Evolutionary conservation across 768 basidiomycete genomes (phyloP).

Genomic region (Lactifluus hygrophoroides): DNA sequence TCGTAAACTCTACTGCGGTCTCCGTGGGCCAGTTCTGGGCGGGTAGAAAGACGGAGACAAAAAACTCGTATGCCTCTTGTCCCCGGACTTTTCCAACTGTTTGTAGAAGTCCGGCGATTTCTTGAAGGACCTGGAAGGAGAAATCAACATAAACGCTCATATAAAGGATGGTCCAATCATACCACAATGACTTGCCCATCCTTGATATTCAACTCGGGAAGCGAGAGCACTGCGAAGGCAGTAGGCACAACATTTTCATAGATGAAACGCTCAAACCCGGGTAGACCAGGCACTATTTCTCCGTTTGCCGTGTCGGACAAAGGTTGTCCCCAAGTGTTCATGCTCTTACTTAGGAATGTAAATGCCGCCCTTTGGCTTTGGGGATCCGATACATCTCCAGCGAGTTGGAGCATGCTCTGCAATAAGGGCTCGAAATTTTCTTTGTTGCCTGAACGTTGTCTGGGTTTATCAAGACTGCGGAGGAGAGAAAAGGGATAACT

Average conservation of each 20-base stretch:
- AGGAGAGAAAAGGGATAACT: slow-evolving; percentile 6
- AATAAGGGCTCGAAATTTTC: slow-evolving; percentile 64
- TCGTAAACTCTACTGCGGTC: slow-evolving; percentile 66
- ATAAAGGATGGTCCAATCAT: slow-evolving; percentile 26
- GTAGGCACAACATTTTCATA: slow-evolving; percentile 80
- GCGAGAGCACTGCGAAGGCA: slow-evolving; percentile 73
- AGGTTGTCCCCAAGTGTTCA: slow-evolving; percentile 60
- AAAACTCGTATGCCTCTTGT: slow-evolving; percentile 73
- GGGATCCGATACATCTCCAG: slow-evolving; percentile 70
- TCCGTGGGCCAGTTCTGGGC: slow-evolving; percentile 81
- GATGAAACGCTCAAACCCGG: slow-evolving; percentile 88
- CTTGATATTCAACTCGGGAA: slow-evolving; percentile 75
- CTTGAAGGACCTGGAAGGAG: slow-evolving; percentile 64
- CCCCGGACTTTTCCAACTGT: slow-evolving; percentile 68
- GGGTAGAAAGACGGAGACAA: slow-evolving; percentile 74
- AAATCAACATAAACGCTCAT: neutral
- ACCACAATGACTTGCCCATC: slow-evolving; percentile 84
- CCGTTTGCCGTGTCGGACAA: slow-evolving; percentile 26
- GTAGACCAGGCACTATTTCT: slow-evolving; percentile 35
- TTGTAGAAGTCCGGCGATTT: slow-evolving; percentile 82
- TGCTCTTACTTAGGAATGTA: slow-evolving; percentile 62
- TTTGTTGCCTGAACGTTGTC: slow-evolving; percentile 50
- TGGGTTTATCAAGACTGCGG: neutral
- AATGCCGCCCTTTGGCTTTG: slow-evolving; percentile 72
- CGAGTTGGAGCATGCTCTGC: slow-evolving; percentile 60